Evolutionary conservation across 148 eudicot genomes (phyloP), one percentile per base, ranked within the genome.

Genomic region (Rhododendron kiyosumense): DNA sequence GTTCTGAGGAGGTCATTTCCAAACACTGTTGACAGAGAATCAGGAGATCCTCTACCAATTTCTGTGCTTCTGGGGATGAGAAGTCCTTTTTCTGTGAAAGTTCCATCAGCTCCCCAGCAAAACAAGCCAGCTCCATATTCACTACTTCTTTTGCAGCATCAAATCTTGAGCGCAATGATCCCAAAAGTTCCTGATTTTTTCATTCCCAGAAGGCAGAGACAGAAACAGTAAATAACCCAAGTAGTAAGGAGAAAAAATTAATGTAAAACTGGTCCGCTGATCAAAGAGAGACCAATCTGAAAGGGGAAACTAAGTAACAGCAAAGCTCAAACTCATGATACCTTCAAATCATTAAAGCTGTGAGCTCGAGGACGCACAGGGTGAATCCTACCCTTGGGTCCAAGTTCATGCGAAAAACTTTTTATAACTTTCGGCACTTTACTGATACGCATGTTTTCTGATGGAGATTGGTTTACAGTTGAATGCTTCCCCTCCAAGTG

Each of bases 341-440:
- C 96, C 96, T 94, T 90, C 82, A 94, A 85, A 89, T 94, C 90
- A 85, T 83, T 81, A 83, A 84, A 89, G 87, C 94, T 94, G 86
- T 90, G 93, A 84, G 94, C 86, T 87, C 93, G 92, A 45, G 92
- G 89, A 73, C 78, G 85, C 45, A 75, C 41, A 82, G 93, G 89
- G 80, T 87, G 90, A 85, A 92, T 84, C 46, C 90, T 92, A 85
- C 91, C 91, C 71, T 90, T 91, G 82, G 92, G 93, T 69, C 93
- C 92, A 85, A 92, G 89, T 90, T 92, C 96, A 80, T 92, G 94
- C 8, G 96, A 94, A 88, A 91, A 91, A 82, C 96, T 92, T 86
- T 94, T 94, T 67, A 87, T 36, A 22, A 78, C 90, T 87, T 90
- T 91, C 32, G 93, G 86, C 85, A 86, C 87, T 86, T 89, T 89